Evolutionary conservation across 75 land plant genomes (phyloP).

Genomic region (Gnetum montanum): DNA sequence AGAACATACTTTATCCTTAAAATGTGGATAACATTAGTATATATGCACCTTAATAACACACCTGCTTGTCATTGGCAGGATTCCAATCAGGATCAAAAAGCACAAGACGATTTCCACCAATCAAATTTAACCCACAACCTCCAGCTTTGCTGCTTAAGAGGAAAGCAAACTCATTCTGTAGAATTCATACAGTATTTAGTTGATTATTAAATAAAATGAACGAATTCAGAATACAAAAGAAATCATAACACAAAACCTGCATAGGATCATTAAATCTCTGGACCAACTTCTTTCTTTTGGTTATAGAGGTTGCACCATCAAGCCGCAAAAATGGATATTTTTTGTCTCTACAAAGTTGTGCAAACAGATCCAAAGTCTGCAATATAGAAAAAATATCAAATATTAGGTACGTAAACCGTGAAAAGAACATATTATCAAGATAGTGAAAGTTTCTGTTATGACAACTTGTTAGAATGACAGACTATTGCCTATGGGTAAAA

Average conservation of each 20-base stretch:
- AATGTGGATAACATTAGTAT: too few relatives aligned
- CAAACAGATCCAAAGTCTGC: conserved; percentile 92
- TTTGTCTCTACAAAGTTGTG: conserved; percentile 94
- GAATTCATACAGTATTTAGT: background rate
- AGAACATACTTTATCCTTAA: too few relatives aligned
- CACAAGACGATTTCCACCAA: conserved; percentile 92
- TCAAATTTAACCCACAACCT: conserved; percentile 96
- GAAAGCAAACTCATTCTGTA: conserved; percentile 94
- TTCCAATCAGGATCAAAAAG: conserved; percentile 99
- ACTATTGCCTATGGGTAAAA: too few relatives aligned
- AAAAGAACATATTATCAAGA: too few relatives aligned
- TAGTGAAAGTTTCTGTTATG: too few relatives aligned
- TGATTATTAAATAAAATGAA: too few relatives aligned
- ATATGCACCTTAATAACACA: conserved; percentile 12
- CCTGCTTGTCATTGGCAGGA: conserved; percentile 99
- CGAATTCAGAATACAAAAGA: too few relatives aligned
- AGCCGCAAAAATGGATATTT: conserved; percentile 91
- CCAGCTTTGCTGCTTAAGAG: conserved; percentile 99
- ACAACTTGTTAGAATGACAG: too few relatives aligned
- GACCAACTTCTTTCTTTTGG: conserved; percentile 92
- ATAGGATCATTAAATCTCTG: conserved; percentile 75
- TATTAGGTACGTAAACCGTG: too few relatives aligned
- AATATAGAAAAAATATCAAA: conserved; percentile 3
- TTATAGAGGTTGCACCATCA: conserved; percentile 86
- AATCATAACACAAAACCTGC: conserved; percentile 32